A percentile compares a stretch with the other conserved stretches of the same genome.
These are phyloP conservation scores for Cicer judaicum DNA, from an alignment of 306 rosid species.

Conservation along the genomic window DNA sequence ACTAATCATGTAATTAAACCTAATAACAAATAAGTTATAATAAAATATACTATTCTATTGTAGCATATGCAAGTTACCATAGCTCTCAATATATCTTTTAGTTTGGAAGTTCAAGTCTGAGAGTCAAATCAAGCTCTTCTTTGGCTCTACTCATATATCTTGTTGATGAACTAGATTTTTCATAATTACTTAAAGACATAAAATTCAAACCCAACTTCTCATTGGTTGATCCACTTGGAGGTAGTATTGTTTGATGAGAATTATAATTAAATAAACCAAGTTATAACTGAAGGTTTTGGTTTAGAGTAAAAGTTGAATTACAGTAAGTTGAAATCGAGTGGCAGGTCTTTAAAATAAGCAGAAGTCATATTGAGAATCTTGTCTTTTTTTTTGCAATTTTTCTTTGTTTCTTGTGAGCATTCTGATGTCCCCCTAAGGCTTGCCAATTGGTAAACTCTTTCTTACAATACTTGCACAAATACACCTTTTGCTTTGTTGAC, in stretches of 20 bases:
- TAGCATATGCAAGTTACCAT: too few species aligned
- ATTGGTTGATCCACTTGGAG: not conserved
- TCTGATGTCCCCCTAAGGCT: slow-evolving; percentile 20
- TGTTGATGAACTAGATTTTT: not conserved
- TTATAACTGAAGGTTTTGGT: not conserved
- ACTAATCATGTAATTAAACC: too few species aligned
- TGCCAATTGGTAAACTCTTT: slow-evolving; percentile 4
- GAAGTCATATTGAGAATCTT: slow-evolving; percentile 1
- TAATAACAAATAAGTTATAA: too few species aligned
- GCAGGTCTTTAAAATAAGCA: not conserved
- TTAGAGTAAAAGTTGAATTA: not conserved
- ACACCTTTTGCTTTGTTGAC: not conserved
- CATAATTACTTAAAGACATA: not conserved
- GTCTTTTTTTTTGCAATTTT: not conserved
- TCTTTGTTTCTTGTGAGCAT: slow-evolving; percentile 19
- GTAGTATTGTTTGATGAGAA: not conserved
- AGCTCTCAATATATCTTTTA: too few species aligned
- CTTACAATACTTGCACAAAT: not conserved
- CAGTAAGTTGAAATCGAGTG: not conserved
- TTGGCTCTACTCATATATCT: not conserved
- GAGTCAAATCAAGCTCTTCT: slow-evolving; percentile 2
- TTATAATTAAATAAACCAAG: not conserved
- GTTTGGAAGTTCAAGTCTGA: not conserved
- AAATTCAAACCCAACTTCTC: not conserved
- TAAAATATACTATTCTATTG: too few species aligned